Evolutionary conservation across 805 yeast species (phyloP), one percentile per base, ranked within the genome.

Genomic region (Wickerhamiella brachini): DNA sequence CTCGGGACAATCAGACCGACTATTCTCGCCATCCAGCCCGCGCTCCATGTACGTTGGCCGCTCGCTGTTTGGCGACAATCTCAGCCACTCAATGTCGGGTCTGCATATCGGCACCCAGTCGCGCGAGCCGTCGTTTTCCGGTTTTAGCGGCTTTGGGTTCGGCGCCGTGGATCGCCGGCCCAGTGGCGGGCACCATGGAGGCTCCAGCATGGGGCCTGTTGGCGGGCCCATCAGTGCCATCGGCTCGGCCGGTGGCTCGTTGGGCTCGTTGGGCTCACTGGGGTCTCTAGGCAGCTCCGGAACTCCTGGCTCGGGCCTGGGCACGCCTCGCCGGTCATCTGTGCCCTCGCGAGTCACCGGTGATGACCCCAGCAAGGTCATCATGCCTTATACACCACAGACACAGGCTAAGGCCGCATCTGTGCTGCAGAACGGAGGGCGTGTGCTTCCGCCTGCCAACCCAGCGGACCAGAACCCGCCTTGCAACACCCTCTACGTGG

Each of bases 381-480:
- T 62, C 22, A 63, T 62, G 18, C 63, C 65, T 8, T 62, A 62
- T 51, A 60, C 63, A 18, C 65, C 65, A 12, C 58, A 59, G 10
- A 61, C 61, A 49, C 60, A 61, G 39, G 56, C 59, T 13, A 61
- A 60, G 45, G 62, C 70, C 4, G 54, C 66, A 24, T 67, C 67
- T 50, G 67, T 65, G 39, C 59, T 67, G 53, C 71, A 67, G 54
- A 64, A 57, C 47, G 71, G 71, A 10, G 71, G 71, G 12, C 51
- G 55, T 6, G 55, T 53, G 10, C 37, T 71, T 49, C 74, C 74
- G 5, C 74, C 73, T 2, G 95, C 95, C 1, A 90, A 90, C 62
- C 98, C 98, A 6, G 97, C 98, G 1, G 98, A 93, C 67, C 98
- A 93, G 68, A 93, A 93, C 64, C 97, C 98, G 3, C 98, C 98